phyloP scores from a whole-genome alignment of 371 early-diverging fungal species.

The Blakeslea trispora region DNA sequence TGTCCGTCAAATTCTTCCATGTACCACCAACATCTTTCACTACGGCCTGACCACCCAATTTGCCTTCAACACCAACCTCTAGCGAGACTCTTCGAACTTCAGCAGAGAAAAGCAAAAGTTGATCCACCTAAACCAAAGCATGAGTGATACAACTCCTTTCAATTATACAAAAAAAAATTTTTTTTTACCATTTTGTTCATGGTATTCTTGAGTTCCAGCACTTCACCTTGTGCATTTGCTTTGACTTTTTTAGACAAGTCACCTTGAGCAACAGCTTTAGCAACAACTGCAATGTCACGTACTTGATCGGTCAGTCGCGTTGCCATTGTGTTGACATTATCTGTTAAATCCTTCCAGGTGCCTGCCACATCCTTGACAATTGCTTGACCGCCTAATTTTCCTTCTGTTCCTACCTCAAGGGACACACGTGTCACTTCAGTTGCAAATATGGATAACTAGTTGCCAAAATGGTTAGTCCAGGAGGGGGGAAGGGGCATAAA shows the following conservation, averaged over 20 bases:
- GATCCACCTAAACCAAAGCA: constrained; percentile 7
- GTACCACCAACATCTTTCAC: constrained; percentile 55
- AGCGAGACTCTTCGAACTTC: constrained; percentile 46
- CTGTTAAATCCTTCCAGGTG: constrained; percentile 64
- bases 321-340: constrained; percentile 63
- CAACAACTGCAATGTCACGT: constrained; percentile 49
- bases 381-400: constrained; percentile 65
- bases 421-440: constrained; percentile 68
- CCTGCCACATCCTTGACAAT: constrained; percentile 61
- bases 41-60: constrained; percentile 39
- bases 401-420: constrained; percentile 54
- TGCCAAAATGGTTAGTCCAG: constrained; percentile 1
- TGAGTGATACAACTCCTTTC: background rate
- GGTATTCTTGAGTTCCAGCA: constrained; percentile 48
- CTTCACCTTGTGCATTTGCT: constrained; percentile 52
- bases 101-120: constrained; percentile 34
- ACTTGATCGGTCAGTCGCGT: constrained; percentile 51
- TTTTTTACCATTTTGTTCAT: constrained; percentile 47
- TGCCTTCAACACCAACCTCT: constrained; percentile 62
- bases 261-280: constrained; percentile 50
- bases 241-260: constrained; percentile 51
- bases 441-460: constrained; percentile 57
- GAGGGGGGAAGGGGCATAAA: background rate
- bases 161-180: background rate
- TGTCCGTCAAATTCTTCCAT: constrained; percentile 62